Conservation (phyloP, 2,329 filamentous ascomycete species). For the Pseudogymnoascus sp. region DNA sequence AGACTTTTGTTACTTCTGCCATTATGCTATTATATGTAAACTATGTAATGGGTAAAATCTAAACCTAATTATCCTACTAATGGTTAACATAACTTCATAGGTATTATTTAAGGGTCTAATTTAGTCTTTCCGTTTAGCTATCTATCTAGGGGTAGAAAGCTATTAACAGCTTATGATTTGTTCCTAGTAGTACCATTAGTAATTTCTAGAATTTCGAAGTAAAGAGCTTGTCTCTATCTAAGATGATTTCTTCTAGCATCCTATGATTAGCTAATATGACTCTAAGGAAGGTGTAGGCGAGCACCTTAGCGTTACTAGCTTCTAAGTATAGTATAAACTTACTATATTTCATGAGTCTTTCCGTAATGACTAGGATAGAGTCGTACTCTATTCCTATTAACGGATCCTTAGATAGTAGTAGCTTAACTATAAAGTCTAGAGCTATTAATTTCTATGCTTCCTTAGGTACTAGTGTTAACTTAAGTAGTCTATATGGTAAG, state of each 20-base stretch:
- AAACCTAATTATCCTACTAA: conserved; percentile 9
- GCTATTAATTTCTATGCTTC: neutral
- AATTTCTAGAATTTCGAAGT: conserved; percentile 11
- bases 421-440: no score
- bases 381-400: no score
- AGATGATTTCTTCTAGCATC: no score
- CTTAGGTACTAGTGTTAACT: neutral
- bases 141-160: conserved; percentile 12
- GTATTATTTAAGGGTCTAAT: conserved; percentile 10
- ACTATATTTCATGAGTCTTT: no score
- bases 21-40: conserved; percentile 10
- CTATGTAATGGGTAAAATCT: conserved; percentile 7
- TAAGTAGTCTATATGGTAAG: neutral
- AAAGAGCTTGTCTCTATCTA: no score
- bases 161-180: conserved; percentile 11
- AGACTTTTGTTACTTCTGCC: neutral
- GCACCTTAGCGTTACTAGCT: no score
- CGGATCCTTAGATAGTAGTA: no score
- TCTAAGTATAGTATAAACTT: no score
- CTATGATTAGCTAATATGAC: no score
- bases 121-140: conserved; percentile 7
- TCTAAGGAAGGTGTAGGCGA: no score
- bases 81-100: conserved; percentile 11
- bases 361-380: no score
- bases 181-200: neutral